These are phyloP conservation scores for Coprinopsis sp. DNA, from an alignment of 768 basidiomycete species.

Conservation along the genomic window DNA sequence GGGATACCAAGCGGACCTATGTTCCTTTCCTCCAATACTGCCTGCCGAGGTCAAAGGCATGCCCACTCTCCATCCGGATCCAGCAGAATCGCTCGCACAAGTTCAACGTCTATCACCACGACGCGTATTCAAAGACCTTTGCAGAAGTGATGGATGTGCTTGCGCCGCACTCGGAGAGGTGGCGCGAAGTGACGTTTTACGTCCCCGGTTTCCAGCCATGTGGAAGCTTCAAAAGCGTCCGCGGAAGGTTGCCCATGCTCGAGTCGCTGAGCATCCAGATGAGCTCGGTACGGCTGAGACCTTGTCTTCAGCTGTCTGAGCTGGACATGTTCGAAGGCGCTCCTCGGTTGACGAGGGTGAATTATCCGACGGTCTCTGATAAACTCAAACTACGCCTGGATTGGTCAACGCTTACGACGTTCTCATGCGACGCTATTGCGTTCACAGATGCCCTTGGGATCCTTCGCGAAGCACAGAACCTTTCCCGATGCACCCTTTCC, in stretches of 20 bases:
- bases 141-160: background rate
- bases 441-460: background rate
- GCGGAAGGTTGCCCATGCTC: background rate
- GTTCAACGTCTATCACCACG: background rate
- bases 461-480: background rate
- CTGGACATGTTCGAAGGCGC: background rate
- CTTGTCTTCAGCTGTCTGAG: background rate
- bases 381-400: background rate
- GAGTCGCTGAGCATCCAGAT: background rate
- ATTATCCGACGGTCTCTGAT: background rate
- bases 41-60: background rate
- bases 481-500: background rate
- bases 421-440: background rate
- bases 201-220: background rate
- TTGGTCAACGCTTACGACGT: background rate
- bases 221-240: background rate
- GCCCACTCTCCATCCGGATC: background rate
- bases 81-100: background rate
- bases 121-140: background rate
- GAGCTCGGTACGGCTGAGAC: background rate
- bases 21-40: background rate
- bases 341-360: background rate
- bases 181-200: background rate
- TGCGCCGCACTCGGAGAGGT: background rate
- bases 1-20: background rate